A percentile compares a stretch with the other conserved stretches of the same genome.
These are phyloP conservation scores for Cladophialophora bantiana DNA, from an alignment of 2,329 filamentous ascomycete species.

Conservation along the genomic window DNA sequence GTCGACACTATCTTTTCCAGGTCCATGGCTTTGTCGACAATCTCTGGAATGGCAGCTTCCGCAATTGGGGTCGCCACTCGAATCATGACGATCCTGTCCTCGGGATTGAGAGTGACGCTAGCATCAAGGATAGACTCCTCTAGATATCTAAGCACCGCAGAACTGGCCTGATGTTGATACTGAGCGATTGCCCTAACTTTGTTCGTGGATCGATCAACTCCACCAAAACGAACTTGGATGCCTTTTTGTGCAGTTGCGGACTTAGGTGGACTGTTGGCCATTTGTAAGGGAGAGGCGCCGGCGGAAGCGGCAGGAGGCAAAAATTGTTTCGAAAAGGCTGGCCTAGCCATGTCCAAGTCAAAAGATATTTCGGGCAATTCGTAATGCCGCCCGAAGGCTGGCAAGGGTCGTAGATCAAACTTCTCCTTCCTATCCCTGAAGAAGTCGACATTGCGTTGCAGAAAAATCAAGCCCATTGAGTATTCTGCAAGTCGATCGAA, in stretches of 20 bases:
- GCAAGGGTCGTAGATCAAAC: conserved; percentile 29
- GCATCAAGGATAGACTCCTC: conserved; percentile 32
- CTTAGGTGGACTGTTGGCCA: conserved; percentile 2
- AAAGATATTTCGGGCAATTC: conserved; percentile 31
- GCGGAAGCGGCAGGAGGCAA: background rate
- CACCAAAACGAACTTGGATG: conserved; percentile 32
- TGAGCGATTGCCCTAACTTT: conserved; percentile 24
- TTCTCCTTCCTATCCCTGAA: conserved; percentile 24
- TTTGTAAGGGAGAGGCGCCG: background rate
- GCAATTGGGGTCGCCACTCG: conserved; percentile 27
- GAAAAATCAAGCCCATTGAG: conserved; percentile 32
- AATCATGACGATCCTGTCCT: conserved; percentile 30
- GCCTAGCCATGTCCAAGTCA: conserved; percentile 27
- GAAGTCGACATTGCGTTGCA: conserved; percentile 34
- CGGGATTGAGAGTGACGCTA: conserved; percentile 30
- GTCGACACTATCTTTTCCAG: conserved; percentile 37
- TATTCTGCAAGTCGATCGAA: conserved; percentile 37
- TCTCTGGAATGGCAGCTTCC: conserved; percentile 28
- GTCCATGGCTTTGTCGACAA: conserved; percentile 33
- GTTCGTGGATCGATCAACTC: conserved; percentile 24
- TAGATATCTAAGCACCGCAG: conserved; percentile 26
- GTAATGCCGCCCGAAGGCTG: conserved; percentile 27
- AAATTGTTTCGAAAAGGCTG: conserved; percentile 1
- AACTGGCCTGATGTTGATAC: conserved; percentile 29
- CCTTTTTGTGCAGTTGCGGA: conserved; percentile 10